phyloP scores from a whole-genome alignment of 2,329 filamentous ascomycete species.

The Trichoderma sp. region DNA sequence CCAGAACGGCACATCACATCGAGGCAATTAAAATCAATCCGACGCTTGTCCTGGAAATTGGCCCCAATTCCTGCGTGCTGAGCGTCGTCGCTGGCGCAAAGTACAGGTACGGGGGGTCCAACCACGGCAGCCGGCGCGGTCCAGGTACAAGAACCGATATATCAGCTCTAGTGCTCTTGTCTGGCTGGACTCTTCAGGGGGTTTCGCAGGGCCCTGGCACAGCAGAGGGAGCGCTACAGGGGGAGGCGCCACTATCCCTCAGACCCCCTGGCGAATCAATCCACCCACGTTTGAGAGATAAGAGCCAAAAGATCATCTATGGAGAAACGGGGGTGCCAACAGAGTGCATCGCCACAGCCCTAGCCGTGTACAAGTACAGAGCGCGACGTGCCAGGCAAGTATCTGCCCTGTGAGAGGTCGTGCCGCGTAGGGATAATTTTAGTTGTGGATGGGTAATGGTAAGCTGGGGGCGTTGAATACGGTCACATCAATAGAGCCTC shows the following conservation, averaged over 20 bases:
- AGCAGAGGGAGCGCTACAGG: conserved; percentile 6
- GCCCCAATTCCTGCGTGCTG: conserved; percentile 21
- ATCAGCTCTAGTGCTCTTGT: neutral
- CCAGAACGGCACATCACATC: conserved; percentile 3
- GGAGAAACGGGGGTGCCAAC: neutral
- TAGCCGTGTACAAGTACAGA: conserved; percentile 9
- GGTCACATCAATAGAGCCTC: neutral
- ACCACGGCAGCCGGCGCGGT: neutral
- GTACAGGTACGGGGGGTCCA: neutral
- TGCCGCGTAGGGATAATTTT: neutral
- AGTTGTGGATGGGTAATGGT: neutral
- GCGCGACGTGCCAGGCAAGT: neutral
- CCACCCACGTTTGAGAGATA: conserved; percentile 35
- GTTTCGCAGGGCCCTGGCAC: neutral
- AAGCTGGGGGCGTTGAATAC: neutral
- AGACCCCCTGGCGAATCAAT: conserved; percentile 36
- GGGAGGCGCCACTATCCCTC: neutral
- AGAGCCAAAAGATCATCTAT: conserved; percentile 21
- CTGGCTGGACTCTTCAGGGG: neutral
- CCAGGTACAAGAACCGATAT: conserved; percentile 1
- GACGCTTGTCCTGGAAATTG: conserved; percentile 32
- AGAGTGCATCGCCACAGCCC: conserved; percentile 21
- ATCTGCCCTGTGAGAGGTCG: neutral
- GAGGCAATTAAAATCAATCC: conserved; percentile 36
- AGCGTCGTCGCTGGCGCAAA: neutral